A percentile compares a stretch with the other conserved stretches of the same genome.
These are phyloP conservation scores for Diutina sp. DNA, from an alignment of 1,139 yeast genomes.

Conservation along the genomic window DNA sequence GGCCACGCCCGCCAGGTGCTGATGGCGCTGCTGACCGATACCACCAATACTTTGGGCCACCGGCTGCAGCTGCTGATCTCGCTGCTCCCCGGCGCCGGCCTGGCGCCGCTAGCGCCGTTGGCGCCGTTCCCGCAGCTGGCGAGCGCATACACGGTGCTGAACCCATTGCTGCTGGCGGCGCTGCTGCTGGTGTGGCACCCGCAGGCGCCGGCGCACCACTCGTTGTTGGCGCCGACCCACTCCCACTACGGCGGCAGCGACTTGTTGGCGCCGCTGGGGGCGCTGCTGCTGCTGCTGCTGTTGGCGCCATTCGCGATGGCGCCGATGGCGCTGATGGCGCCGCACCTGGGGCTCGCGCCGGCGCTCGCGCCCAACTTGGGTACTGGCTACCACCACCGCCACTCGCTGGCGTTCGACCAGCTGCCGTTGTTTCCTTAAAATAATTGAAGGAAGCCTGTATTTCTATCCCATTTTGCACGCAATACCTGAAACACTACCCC, in stretches of 20 bases:
- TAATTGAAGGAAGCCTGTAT: neutral
- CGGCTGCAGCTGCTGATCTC: neutral
- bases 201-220: neutral
- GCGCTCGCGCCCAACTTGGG: neutral
- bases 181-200: neutral
- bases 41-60: neutral
- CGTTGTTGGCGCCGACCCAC: neutral
- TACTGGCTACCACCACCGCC: neutral
- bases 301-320: neutral
- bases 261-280: neutral
- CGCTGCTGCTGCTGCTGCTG: neutral
- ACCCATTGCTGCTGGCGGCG: neutral
- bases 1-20: slow-evolving; percentile 2
- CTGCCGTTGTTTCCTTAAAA: neutral
- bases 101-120: neutral
- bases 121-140: neutral
- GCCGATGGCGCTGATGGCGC: neutral
- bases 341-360: neutral
- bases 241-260: neutral
- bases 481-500: no score
- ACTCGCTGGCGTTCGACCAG: neutral
- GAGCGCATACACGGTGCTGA: neutral
- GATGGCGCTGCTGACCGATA: neutral
- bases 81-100: neutral
- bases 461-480: neutral